Evolutionary conservation across 192 early-diverging fungal species (phyloP).

Genomic region (Linnemannia hyalina): DNA sequence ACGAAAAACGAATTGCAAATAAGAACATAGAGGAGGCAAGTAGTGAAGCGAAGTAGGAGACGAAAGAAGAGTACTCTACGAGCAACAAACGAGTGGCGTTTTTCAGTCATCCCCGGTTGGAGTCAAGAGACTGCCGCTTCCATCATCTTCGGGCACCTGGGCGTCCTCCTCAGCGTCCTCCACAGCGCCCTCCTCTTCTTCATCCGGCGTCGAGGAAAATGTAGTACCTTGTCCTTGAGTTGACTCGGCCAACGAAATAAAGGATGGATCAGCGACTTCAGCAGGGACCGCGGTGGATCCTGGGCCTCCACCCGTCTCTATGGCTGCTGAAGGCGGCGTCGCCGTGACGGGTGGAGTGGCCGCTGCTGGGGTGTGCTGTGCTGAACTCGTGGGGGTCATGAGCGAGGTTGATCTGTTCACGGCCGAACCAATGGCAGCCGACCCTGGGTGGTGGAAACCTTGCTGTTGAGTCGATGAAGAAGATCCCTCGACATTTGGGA

Average conservation of each 20-base stretch:
- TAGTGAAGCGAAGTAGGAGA: not conserved
- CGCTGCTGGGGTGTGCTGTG: not conserved
- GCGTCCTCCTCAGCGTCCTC: not conserved
- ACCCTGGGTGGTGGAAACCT: not conserved
- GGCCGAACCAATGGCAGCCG: not conserved
- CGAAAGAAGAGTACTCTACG: not conserved
- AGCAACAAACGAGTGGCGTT: not conserved
- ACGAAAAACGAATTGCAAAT: too few relatives aligned
- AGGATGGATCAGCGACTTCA: not conserved
- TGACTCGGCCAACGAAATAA: not conserved
- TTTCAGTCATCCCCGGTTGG: constrained; percentile 30
- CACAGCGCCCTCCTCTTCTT: not conserved
- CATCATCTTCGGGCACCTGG: constrained; percentile 7
- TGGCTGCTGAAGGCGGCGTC: not conserved
- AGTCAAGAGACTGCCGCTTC: constrained; percentile 32
- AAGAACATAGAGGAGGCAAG: too few relatives aligned
- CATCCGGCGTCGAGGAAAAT: not conserved
- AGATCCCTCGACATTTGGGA: not conserved
- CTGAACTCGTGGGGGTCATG: not conserved
- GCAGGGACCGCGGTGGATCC: not conserved
- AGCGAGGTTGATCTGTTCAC: not conserved
- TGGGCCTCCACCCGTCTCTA: not conserved
- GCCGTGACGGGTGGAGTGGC: not conserved
- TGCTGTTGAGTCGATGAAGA: not conserved
- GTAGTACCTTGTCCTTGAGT: not conserved